A percentile compares a stretch with the other conserved stretches of the same genome.
phyloP scores from a whole-genome alignment of 305 asterid species.

The Lippia alba region DNA sequence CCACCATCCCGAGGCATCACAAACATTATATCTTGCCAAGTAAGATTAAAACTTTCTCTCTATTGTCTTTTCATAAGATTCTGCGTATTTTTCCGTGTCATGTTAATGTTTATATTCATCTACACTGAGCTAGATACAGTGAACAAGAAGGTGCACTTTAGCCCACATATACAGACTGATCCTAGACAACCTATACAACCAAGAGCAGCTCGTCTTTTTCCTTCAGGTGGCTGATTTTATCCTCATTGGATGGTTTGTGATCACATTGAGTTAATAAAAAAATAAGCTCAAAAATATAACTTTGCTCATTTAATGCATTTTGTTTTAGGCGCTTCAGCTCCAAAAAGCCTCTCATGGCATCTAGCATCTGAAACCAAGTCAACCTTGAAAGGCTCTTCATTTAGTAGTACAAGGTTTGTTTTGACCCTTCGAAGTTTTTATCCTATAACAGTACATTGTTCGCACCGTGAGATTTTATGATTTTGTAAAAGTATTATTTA shows the following conservation, averaged over 20 bases:
- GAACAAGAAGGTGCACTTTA: slow-evolving; percentile 95
- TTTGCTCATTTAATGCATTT: slow-evolving; percentile 25
- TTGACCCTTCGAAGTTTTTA: slow-evolving; percentile 22
- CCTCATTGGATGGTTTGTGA: slow-evolving; percentile 27
- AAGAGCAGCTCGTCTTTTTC: slow-evolving; percentile 62
- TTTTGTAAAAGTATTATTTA: too few relatives aligned
- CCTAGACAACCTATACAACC: slow-evolving; percentile 62
- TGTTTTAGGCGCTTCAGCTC: slow-evolving; percentile 69
- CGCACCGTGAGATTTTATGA: too few relatives aligned
- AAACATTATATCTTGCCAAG: slow-evolving; percentile 96
- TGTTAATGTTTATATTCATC: slow-evolving; percentile 27
- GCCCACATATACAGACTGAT: slow-evolving; percentile 78
- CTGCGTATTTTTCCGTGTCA: slow-evolving; percentile 24
- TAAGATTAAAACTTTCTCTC: slow-evolving; percentile 39
- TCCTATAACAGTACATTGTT: neutral
- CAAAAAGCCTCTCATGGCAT: slow-evolving; percentile 95
- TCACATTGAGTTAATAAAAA: slow-evolving; percentile 18
- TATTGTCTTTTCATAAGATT: slow-evolving; percentile 23
- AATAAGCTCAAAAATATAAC: slow-evolving; percentile 21
- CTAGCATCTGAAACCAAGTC: slow-evolving; percentile 96
- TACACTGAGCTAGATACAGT: slow-evolving; percentile 63
- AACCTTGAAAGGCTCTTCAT: slow-evolving; percentile 77
- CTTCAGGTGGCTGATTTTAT: slow-evolving; percentile 61
- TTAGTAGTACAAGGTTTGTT: slow-evolving; percentile 62
- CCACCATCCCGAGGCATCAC: slow-evolving; percentile 95